Percentiles rank a stretch among this genome's conserved stretches.
These are phyloP conservation scores for Hemileccinum impolitum DNA, from an alignment of 768 basidiomycete species.

Conservation along the genomic window DNA sequence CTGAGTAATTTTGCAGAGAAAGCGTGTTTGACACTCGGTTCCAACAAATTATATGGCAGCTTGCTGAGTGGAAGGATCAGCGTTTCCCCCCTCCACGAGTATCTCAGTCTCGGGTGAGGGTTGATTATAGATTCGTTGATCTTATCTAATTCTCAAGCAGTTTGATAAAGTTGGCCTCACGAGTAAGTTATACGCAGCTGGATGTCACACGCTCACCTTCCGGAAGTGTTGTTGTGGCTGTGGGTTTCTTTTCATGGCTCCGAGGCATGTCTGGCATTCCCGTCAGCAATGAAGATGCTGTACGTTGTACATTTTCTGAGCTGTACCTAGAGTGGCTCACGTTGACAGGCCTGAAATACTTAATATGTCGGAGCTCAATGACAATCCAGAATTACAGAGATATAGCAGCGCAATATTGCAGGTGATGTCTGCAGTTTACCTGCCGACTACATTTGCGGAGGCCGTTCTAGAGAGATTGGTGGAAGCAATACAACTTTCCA, in stretches of 20 bases:
- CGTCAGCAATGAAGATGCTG: constrained; percentile 76
- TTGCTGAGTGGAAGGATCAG: constrained; percentile 70
- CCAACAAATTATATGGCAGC: constrained; percentile 48
- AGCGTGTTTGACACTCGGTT: constrained; percentile 57
- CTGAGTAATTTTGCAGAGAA: constrained; percentile 36
- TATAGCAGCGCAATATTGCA: constrained; percentile 80
- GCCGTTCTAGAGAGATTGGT: constrained; percentile 60
- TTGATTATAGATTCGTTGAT: neutral
- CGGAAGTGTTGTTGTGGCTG: constrained; percentile 73
- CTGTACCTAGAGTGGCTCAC: constrained; percentile 2
- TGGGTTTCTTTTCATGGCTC: constrained; percentile 74
- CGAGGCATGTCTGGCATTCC: constrained; percentile 72
- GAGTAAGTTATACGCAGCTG: constrained; percentile 39
- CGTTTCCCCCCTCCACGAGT: constrained; percentile 84
- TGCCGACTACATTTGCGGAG: constrained; percentile 62
- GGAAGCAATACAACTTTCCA: constrained; percentile 71
- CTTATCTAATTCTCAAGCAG: constrained; percentile 33
- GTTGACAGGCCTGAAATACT: constrained; percentile 74
- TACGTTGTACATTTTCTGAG: constrained; percentile 37
- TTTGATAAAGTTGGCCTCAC: constrained; percentile 89
- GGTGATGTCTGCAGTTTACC: constrained; percentile 77
- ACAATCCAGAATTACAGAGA: constrained; percentile 75
- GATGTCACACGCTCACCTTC: constrained; percentile 14
- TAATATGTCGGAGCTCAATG: constrained; percentile 87
- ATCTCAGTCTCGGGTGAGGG: constrained; percentile 67